Percentiles rank a stretch among this genome's conserved stretches.
Evolutionary conservation across 116 monocot species (phyloP).

Genomic region (Dioscorea cayenensis): DNA sequence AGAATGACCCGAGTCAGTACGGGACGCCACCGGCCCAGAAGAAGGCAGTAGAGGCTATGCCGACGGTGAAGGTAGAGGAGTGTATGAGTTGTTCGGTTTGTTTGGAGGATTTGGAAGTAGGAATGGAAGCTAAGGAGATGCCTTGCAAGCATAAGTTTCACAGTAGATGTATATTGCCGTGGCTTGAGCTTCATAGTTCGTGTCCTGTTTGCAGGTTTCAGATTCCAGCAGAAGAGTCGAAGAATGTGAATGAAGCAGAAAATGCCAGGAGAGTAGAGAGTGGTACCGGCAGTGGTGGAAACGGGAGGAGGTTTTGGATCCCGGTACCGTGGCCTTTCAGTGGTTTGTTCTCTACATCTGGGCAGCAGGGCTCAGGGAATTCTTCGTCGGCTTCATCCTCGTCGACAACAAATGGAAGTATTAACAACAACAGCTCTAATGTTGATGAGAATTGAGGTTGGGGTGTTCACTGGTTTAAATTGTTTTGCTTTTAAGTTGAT

Average conservation of each 20-base stretch:
- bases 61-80: conserved; percentile 13
- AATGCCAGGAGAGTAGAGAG: background rate
- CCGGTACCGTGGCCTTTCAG: conserved; percentile 7
- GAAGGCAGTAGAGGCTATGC: conserved; percentile 12
- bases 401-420: background rate
- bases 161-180: conserved; percentile 11
- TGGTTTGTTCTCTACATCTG: conserved; percentile 6
- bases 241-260: background rate
- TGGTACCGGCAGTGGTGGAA: background rate
- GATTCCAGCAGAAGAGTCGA: conserved; percentile 45
- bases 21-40: conserved; percentile 10
- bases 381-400: background rate
- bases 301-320: conserved; percentile 11
- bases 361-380: no score
- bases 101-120: conserved; percentile 15
- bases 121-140: conserved; percentile 17
- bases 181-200: conserved; percentile 18
- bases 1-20: conserved; percentile 12
- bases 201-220: conserved; percentile 60
- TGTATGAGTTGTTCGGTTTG: conserved; percentile 11
- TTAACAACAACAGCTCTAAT: background rate
- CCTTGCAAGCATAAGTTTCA: conserved; percentile 22
- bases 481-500: background rate
- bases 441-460: background rate
- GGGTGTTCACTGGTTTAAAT: background rate